These are phyloP conservation scores for Medicago lupulina DNA, from an alignment of 306 rosid species.

Conservation along the genomic window DNA sequence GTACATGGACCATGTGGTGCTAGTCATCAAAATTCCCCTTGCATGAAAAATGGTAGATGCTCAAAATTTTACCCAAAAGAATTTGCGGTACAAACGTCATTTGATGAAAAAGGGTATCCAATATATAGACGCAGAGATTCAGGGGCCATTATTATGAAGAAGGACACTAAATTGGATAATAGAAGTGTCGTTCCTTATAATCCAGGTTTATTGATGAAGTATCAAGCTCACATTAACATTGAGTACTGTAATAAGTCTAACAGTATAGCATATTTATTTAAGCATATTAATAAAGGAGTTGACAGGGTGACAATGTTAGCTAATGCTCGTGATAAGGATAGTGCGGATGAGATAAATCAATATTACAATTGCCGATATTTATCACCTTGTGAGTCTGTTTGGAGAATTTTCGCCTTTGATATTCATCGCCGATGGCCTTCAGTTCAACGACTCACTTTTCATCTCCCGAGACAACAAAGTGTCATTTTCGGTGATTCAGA, in stretches of 20 bases:
- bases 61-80: not conserved
- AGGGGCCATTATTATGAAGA: not conserved
- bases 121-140: not conserved
- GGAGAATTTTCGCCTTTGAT: no score
- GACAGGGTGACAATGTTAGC: no score
- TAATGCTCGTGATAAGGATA: no score
- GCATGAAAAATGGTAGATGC: not conserved
- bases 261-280: not conserved
- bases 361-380: no score
- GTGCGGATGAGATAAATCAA: no score
- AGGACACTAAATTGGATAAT: not conserved
- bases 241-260: not conserved
- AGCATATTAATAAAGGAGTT: not conserved
- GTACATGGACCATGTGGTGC: not conserved
- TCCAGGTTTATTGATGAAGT: not conserved
- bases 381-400: no score
- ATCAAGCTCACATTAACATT: not conserved
- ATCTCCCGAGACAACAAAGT: no score
- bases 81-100: not conserved
- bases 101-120: not conserved
- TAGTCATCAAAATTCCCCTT: not conserved
- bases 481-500: no score
- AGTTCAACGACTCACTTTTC: no score
- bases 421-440: no score
- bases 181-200: not conserved